Evolutionary conservation across 2,329 filamentous ascomycete species (phyloP), one percentile per base, ranked within the genome.

Genomic region (Truncatella angustata): DNA sequence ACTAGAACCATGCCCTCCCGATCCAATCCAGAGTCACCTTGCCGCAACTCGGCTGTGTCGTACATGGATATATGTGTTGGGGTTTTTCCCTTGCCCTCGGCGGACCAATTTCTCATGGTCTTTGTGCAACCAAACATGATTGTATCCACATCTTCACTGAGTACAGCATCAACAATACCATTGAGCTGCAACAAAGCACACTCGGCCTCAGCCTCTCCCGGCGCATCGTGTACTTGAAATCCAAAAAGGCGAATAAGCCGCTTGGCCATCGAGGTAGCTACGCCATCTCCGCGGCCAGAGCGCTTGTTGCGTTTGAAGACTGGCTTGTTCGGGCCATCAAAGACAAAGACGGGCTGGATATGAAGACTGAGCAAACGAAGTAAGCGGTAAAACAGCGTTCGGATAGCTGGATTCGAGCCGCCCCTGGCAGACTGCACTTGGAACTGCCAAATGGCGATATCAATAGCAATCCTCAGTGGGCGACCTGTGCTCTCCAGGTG

Each of bases 401-500:
- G 84, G 34, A 97, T 79, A 1, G 92, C 92, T 5, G 94, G 93
- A 61, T 97, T 97, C 10, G 86, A 85, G 54, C 94, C 94, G 43
- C 93, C 91, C 73, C 85, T 85, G 16, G 89, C 89, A 12, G 90
- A 87, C 65, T 96, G 91, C 11, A 87, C 87, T 65, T 99, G 94
- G 65, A 96, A 97, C 40, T 96, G 88, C 94, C 94, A 99, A 65
- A 99, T 97, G 3, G 91, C 91, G 60, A 96, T 88, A 66, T 99
- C 94, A 58, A 99, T 88, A 35, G 94, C 94, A 43, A 99, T 78
- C 36, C 92, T 87, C 36, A 97, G 76, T 0, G 92, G 92, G 2
- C 86, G 81, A 21, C 81, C 80, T 10, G 83, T 84, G 50, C 79
- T 71, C 62, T 91, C 83, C 57, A 95, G 82, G 60, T 90, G 87